phyloP scores from a whole-genome alignment of 1,139 yeast genomes.

The Suhomyces anneliseae region DNA sequence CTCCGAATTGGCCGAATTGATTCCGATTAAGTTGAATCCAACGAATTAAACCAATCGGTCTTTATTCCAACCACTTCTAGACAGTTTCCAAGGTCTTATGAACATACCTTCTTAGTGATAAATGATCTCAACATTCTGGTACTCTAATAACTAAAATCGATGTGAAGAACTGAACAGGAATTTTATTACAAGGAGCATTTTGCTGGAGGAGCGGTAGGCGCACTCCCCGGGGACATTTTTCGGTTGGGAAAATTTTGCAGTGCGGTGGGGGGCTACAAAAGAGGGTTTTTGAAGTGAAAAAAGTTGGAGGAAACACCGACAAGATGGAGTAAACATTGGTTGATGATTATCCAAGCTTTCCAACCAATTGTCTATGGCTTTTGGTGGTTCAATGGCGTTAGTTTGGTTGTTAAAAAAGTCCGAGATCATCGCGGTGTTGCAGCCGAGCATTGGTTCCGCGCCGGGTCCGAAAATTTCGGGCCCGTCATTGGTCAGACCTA shows the following conservation, averaged over 20 bases:
- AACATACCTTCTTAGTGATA: constrained; percentile 29
- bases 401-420: neutral
- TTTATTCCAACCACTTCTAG: too few species aligned
- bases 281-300: neutral
- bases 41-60: too few species aligned
- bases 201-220: constrained; percentile 8
- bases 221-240: constrained; percentile 6
- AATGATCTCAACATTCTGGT: constrained; percentile 28
- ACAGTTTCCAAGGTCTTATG: too few species aligned
- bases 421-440: constrained; percentile 5
- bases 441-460: constrained; percentile 6
- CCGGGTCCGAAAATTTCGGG: constrained; percentile 7
- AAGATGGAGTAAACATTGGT: too few species aligned
- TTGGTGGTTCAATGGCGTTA: neutral
- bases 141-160: constrained; percentile 5
- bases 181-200: constrained; percentile 11
- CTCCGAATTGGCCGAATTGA: neutral
- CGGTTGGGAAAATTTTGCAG: constrained; percentile 6
- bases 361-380: neutral
- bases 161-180: constrained; percentile 8
- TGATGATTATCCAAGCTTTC: too few species aligned
- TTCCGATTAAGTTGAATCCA: too few species aligned
- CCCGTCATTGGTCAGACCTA: constrained; percentile 5
- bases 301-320: neutral
- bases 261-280: constrained; percentile 2